These are phyloP conservation scores for Dipteronia dyeriana DNA, from an alignment of 345 rosid genomes.

Conservation along the genomic window DNA sequence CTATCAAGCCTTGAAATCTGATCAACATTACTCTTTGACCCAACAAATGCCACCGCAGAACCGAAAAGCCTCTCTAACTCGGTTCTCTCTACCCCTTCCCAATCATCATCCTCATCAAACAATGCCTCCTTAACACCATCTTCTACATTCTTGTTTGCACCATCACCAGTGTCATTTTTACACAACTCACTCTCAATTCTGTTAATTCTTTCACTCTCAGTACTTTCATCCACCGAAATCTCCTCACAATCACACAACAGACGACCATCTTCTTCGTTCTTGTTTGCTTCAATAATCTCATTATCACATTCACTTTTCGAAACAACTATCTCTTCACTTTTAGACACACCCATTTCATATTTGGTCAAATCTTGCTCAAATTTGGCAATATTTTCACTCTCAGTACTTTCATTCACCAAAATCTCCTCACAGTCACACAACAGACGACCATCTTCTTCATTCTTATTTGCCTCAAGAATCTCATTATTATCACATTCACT, in stretches of 20 bases:
- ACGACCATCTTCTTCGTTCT: background rate
- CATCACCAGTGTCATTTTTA: slow-evolving; percentile 10
- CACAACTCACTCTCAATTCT: background rate
- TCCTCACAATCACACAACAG: background rate
- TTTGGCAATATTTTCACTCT: background rate
- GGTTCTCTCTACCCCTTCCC: slow-evolving; percentile 57
- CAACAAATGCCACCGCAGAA: slow-evolving; percentile 40
- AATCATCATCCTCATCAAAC: slow-evolving; percentile 41
- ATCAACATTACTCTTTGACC: slow-evolving; percentile 29
- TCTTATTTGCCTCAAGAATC: background rate
- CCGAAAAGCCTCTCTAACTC: slow-evolving; percentile 47
- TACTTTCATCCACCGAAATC: background rate
- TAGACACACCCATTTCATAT: background rate
- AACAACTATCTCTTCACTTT: slow-evolving; percentile 19
- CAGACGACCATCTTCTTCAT: background rate
- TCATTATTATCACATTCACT: slow-evolving; percentile 9
- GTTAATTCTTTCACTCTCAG: background rate
- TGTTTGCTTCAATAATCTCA: slow-evolving; percentile 6
- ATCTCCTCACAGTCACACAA: background rate
- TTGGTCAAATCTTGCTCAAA: background rate
- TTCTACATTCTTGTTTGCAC: background rate
- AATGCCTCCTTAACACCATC: slow-evolving; percentile 16
- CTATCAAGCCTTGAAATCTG: slow-evolving; percentile 20
- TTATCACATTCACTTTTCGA: slow-evolving; percentile 5
- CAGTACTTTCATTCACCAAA: background rate